Conservation (phyloP, 2,329 filamentous ascomycete genomes). For the Ophiostoma piceae region DNA sequence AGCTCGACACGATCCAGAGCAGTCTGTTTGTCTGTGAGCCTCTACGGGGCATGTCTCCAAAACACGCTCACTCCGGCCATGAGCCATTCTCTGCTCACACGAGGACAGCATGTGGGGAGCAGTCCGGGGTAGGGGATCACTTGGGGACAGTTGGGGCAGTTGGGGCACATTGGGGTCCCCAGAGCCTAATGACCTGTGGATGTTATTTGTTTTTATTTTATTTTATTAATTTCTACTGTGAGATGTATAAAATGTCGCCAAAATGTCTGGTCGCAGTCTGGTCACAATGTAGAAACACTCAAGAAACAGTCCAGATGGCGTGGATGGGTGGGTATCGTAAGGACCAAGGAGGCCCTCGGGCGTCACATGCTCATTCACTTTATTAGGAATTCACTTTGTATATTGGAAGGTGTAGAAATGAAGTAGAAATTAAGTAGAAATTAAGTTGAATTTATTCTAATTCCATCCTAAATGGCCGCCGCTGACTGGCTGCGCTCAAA, state of each 20-base stretch:
- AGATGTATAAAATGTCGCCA: background rate
- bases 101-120: background rate
- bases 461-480: background rate
- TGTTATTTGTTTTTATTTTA: background rate
- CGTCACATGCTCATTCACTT: background rate
- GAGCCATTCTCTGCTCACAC: background rate
- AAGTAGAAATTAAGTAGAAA: no score
- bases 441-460: background rate
- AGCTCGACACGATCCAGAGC: background rate
- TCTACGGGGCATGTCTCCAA: no score
- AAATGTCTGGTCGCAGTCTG: no score
- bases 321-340: background rate
- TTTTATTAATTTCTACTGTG: background rate
- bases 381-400: background rate
- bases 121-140: background rate
- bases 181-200: background rate
- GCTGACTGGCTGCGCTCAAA: background rate
- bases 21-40: background rate
- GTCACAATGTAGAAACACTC: background rate
- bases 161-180: background rate
- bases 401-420: no score
- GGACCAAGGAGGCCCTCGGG: background rate
- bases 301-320: background rate
- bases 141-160: background rate
- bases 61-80: background rate